Evolutionary conservation across 176 grass and related monocot species (phyloP).

Genomic region (Saccharum spontaneum): DNA sequence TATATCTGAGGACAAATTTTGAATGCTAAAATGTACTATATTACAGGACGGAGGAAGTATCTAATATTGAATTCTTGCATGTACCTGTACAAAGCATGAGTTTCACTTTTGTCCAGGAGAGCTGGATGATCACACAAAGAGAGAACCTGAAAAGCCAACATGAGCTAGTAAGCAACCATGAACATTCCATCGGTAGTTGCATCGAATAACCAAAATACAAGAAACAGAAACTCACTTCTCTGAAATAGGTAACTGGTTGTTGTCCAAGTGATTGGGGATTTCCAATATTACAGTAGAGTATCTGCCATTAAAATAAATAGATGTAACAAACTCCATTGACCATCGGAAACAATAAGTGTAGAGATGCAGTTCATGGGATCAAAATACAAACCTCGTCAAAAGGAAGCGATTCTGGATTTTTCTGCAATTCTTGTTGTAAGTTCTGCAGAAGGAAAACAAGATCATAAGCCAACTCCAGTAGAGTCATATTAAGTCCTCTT

Average conservation of each 20-base stretch:
- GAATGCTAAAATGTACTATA: too few species aligned
- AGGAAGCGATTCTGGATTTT: constrained; percentile 81
- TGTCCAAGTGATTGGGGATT: constrained; percentile 95
- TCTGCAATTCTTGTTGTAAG: constrained; percentile 76
- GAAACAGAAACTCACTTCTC: constrained; percentile 61
- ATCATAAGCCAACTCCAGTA: constrained; percentile 17
- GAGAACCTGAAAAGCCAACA: constrained; percentile 61
- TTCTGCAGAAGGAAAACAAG: constrained; percentile 56
- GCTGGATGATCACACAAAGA: constrained; percentile 73
- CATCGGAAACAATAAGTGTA: neutral
- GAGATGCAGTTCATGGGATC: neutral
- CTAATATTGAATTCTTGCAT: neutral
- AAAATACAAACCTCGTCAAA: constrained; percentile 73
- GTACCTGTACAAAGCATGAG: constrained; percentile 89
- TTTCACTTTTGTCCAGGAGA: constrained; percentile 89
- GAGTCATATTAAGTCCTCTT: neutral
- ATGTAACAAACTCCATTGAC: constrained; percentile 3
- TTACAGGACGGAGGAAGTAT: neutral
- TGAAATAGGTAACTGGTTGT: constrained; percentile 92
- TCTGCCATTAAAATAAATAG: constrained; percentile 45
- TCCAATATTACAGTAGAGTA: constrained; percentile 92
- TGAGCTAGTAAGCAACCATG: constrained; percentile 30
- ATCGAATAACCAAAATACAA: constrained; percentile 9
- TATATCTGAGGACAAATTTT: too few species aligned
- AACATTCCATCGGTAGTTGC: constrained; percentile 11